Base-by-base conservation (phyloP, 257 asterid genomes). In the Solanum lycopersicoides region DNA sequence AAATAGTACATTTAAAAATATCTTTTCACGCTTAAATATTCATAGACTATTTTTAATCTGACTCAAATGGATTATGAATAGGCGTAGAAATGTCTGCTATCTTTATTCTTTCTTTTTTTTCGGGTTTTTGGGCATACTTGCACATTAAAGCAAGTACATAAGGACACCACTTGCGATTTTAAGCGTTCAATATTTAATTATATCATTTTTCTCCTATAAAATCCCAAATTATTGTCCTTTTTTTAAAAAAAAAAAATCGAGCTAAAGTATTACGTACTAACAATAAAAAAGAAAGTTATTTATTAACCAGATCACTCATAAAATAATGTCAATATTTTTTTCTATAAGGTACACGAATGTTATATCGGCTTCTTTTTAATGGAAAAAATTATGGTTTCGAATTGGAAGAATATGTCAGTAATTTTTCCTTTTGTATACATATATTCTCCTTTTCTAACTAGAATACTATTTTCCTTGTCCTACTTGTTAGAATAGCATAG, bases 91-190 rank as follows among this genome's bases (percentile, higher is more conserved):
- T 2, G 18, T 28, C 72, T 93, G 83, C n/a, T 53, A 53, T 74
- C 45, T 83, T 65, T 86, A 84, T 87, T 63, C 73, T 30, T 50
- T 89, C 65, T 89, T 86, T 87, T 18, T 72, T 69, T 60, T 47
- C 68, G 59, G 56, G 30, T 14, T 30, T n/a, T 42, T 88, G 89
- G 87, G 87, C 87, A 83, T 39, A 80, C 80, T 37, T 90, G 94
- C 75, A 69, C 89, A 91, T 84, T 89, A 93, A 93, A 93, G 96
- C 89, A 56, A 87, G 88, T 71, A 87, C 88, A 86, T 79, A 16
- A 34, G 79, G 45, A 72, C 7, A 34, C 23, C 75, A 69, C 41
- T 69, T 6, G 39, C 75, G 11, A 69, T 14, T 30, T 30, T 69
- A 18, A 30, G 75, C 41, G 41, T 69, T 69, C 6, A 14, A 14